These are phyloP conservation scores for Opeltia flavorubescens DNA, from an alignment of 495 filamentous ascomycete species.

Conservation along the genomic window DNA sequence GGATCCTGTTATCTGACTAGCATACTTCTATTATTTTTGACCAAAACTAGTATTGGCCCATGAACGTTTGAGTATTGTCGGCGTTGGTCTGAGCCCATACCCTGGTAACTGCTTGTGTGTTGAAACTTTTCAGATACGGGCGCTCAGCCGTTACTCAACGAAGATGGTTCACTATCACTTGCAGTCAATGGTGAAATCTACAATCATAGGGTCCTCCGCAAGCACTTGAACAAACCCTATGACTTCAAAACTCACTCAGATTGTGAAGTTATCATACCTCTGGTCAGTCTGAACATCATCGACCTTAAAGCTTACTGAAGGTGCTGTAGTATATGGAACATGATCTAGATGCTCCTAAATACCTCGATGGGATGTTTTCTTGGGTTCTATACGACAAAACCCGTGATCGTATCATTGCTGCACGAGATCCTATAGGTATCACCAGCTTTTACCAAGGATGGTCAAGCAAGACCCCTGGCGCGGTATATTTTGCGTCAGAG, in stretches of 20 bases:
- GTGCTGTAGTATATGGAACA: constrained; percentile 67
- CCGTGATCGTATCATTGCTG: constrained; percentile 79
- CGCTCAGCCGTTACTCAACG: constrained; percentile 87
- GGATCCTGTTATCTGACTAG: not conserved
- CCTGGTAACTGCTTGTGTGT: constrained; percentile 6
- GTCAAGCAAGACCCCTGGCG: constrained; percentile 64
- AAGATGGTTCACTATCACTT: constrained; percentile 72
- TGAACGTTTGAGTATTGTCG: constrained; percentile 94
- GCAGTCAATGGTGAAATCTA: constrained; percentile 99
- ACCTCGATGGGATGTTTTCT: constrained; percentile 98
- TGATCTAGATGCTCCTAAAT: constrained; percentile 83
- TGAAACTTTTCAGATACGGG: constrained; percentile 53
- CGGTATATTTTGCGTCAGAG: constrained; percentile 93
- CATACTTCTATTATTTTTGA: constrained; percentile 20
- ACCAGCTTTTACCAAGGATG: constrained; percentile 94
- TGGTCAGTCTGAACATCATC: constrained; percentile 45
- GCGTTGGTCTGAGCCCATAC: constrained; percentile 57
- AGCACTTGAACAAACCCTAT: constrained; percentile 63
- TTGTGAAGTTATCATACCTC: constrained; percentile 92
- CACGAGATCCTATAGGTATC: constrained; percentile 91
- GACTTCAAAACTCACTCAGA: constrained; percentile 97
- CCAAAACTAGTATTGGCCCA: constrained; percentile 72
- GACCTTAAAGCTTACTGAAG: constrained; percentile 15
- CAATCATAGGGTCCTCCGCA: constrained; percentile 90
- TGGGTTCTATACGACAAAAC: constrained; percentile 94